A percentile compares a stretch with the other conserved stretches of the same genome.
phyloP scores from a whole-genome alignment of 2,329 filamentous ascomycete genomes.

The Alternaria gansuensis region DNA sequence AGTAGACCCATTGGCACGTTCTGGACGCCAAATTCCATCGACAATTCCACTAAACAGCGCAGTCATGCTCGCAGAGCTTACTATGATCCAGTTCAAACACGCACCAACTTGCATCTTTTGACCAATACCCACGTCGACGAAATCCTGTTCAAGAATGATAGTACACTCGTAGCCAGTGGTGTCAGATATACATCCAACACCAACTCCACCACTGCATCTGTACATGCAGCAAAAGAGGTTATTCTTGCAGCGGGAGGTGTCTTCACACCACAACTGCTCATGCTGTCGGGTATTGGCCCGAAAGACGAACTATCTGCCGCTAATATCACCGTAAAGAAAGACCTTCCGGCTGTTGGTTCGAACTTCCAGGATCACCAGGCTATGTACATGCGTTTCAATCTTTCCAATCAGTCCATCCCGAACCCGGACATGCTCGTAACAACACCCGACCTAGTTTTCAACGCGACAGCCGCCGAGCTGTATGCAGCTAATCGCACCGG shows the following conservation, averaged over 20 bases:
- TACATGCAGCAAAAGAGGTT: slow-evolving; percentile 56
- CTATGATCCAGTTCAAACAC: slow-evolving; percentile 21
- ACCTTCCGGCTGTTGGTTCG: slow-evolving; percentile 29
- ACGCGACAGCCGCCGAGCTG: slow-evolving; percentile 29
- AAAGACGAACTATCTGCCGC: slow-evolving; percentile 15
- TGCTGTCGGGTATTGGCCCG: slow-evolving; percentile 67
- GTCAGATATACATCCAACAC: slow-evolving; percentile 19
- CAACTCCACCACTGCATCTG: slow-evolving; percentile 4
- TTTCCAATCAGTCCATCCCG: slow-evolving; percentile 14
- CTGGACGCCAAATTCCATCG: slow-evolving; percentile 32
- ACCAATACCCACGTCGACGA: slow-evolving; percentile 24
- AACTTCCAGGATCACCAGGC: slow-evolving; percentile 36
- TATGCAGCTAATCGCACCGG: slow-evolving; percentile 41
- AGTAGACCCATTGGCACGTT: slow-evolving; percentile 32
- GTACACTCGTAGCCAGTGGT: slow-evolving; percentile 18
- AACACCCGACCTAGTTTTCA: slow-evolving; percentile 35
- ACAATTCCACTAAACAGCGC: slow-evolving; percentile 18
- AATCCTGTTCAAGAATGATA: slow-evolving; percentile 14
- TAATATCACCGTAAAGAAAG: slow-evolving; percentile 18
- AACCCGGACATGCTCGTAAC: slow-evolving; percentile 19
- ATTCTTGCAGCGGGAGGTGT: slow-evolving; percentile 65
- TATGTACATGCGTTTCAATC: slow-evolving; percentile 15
- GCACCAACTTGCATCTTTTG: slow-evolving; percentile 18
- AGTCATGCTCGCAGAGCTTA: slow-evolving; percentile 23
- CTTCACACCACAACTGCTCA: slow-evolving; percentile 68